Base-by-base conservation (phyloP, 2,329 filamentous ascomycete species). In the Ramularia collo-cygni region DNA sequence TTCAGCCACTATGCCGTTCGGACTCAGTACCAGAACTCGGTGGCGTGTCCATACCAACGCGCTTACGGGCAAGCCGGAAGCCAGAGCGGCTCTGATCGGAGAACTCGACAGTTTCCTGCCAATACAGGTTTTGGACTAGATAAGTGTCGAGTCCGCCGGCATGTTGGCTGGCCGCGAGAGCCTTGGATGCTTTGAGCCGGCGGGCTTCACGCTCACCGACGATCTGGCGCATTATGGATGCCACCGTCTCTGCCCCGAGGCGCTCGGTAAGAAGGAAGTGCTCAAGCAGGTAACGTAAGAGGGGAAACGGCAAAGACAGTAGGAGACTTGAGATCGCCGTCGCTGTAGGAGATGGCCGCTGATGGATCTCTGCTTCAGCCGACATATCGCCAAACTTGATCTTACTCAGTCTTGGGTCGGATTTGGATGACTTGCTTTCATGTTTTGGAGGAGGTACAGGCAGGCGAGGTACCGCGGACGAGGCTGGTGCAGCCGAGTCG, bases 331-430 rank as follows among this genome's bases (percentile, higher is more conserved):
- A 87, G 4, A 88, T 64, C 0, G 73, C 61, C 0, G 68, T 67
- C 16, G 71, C 69, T 19, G 69, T 47, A 4, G 46, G 39, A 3
- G 53, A 52, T 14, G 58, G 62, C 8, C 62, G 53, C 28, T 62
- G 58, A 19, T 57, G 52, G 8, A 69, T 64, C 24, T 70, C 62
- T 17, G 65, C 65, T 2, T 57, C 51, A 13, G 31, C 31, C 2
- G 76, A 66, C 14, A 81, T 64, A 48, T 85, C 81, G n/a, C 83
- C 83, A 53, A 87, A 87, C 44, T 79, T 76, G 37, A 87, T 85
- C 46, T 71, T 73, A 45, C 72, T 75, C 8, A 83, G 65, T 17
- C 78, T 74, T 28, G 72, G 70, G 36, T 76, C 67, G 37, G 67
- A 65, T 4, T 61, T 51, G 3, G 31, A 33, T 2, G 14, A 12